Evolutionary conservation across 108 stramenopile species (phyloP), one percentile per base, ranked within the genome.

Genomic region (Stephanodiscus triporus): DNA sequence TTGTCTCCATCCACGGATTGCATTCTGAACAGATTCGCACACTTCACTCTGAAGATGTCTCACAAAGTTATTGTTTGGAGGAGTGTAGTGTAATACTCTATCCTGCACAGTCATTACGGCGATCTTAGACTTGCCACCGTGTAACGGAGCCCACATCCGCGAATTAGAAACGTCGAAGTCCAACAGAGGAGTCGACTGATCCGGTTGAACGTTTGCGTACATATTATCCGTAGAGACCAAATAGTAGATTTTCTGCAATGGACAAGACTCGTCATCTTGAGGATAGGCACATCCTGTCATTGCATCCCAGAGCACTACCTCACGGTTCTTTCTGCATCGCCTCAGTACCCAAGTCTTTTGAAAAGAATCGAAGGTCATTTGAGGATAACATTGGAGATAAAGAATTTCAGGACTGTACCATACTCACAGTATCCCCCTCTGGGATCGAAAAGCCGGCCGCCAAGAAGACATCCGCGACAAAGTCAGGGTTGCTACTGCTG

Each of bases 251-350:
- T 89, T 78, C 20, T 73, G 59, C 29, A 94, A 68, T 16, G 93
- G 91, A n/a, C 82, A 84, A 23, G 73, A 60, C 0, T 43, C 51
- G 49, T 92, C 90, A 10, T 68, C 7, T 2, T 65, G 65, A 34
- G 54, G 9, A 70, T 86, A 94, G 8, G 77, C 73, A 20, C 65
- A 64, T 6, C 90, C 91, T 23, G 87, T 88, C 14, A 73, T 71
- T 9, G 93, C 82, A 20, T 94, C 89, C 78, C 89, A 87, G 24
- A 92, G 61, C 17, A 81, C 42, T 14, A 81, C 62, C 3, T 79
- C 70, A 36, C 78, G 27, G 11, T 71, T 42, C 37, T 29, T 40
- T 37, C 17, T 36, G 57, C 71, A 75, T 56, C 68, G 47, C 6
- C 78, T 59, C 68, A 80, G 34, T 6, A 79, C 78, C 63, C 62